Evolutionary conservation across 164 flowering plant genomes (phyloP).

Genomic region (Liriodendron chinense): DNA sequence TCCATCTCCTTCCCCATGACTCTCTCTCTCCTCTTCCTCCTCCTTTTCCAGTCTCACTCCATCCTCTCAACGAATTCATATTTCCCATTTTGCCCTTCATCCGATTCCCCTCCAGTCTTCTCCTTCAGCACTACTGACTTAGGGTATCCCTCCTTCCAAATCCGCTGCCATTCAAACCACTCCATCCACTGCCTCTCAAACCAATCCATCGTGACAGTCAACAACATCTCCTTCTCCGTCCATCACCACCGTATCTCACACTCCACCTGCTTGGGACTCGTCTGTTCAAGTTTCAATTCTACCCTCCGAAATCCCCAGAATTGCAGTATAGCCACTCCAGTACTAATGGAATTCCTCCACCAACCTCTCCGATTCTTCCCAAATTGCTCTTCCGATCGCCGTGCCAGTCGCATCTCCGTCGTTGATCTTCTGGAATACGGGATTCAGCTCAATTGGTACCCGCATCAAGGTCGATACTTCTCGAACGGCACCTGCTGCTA

Average conservation of each 20-base stretch:
- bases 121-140: no score
- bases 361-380: conserved; percentile 39
- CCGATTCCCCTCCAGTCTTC: conserved; percentile 14
- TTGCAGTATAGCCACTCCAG: conserved; percentile 52
- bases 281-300: conserved; percentile 10
- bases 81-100: background rate
- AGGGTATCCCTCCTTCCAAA: conserved; percentile 52
- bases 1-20: background rate
- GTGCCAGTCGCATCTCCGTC: background rate
- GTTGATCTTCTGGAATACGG: conserved; percentile 25
- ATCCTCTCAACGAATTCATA: conserved; percentile 30
- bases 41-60: conserved; percentile 22
- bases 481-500: conserved; percentile 62
- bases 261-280: conserved; percentile 61
- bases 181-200: conserved; percentile 44
- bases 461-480: conserved; percentile 43
- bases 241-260: conserved; percentile 41
- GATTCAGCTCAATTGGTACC: conserved; percentile 53
- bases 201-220: conserved; percentile 49
- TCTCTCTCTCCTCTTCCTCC: background rate
- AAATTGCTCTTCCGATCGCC: conserved; percentile 21
- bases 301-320: conserved; percentile 24
- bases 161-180: conserved; percentile 47
- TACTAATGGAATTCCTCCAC: conserved; percentile 39
- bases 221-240: conserved; percentile 49